Evolutionary conservation across 2,329 filamentous ascomycete species (phyloP).

Genomic region (Monosporascus sp.): DNA sequence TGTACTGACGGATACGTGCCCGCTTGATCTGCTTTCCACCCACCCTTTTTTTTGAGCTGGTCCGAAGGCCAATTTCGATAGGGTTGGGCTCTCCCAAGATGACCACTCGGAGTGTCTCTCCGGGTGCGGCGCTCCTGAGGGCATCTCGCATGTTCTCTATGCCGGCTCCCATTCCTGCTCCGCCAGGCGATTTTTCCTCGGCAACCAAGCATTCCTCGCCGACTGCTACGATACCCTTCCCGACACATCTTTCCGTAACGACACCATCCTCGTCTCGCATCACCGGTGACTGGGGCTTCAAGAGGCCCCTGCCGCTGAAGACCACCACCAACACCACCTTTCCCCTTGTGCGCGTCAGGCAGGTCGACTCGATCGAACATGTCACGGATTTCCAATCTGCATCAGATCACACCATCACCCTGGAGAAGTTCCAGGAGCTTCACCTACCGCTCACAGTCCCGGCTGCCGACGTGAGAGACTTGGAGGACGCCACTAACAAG

Average conservation of each 20-base stretch:
- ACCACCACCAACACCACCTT: conserved; percentile 66
- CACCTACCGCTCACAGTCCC: conserved; percentile 63
- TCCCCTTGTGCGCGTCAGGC: conserved; percentile 70
- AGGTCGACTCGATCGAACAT: conserved; percentile 79
- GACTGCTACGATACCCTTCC: conserved; percentile 69
- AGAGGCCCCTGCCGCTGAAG: conserved; percentile 73
- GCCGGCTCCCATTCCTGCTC: conserved; percentile 66
- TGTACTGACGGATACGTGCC: too few relatives aligned
- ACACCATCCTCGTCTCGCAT: conserved; percentile 67
- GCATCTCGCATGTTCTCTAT: conserved; percentile 87
- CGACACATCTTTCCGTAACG: conserved; percentile 77
- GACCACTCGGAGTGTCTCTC: conserved; percentile 41
- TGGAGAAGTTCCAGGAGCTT: conserved; percentile 84
- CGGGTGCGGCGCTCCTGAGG: conserved; percentile 68
- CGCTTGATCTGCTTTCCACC: background rate
- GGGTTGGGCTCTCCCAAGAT: conserved; percentile 15
- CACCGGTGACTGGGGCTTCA: conserved; percentile 88
- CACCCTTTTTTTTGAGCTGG: background rate
- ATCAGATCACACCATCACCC: conserved; percentile 71
- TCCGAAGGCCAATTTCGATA: background rate
- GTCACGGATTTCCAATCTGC: conserved; percentile 85
- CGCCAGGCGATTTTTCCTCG: conserved; percentile 45
- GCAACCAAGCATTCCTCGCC: conserved; percentile 50
- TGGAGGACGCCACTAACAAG: conserved; percentile 16
- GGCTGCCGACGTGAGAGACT: conserved; percentile 3